These are phyloP conservation scores for Aureobasidium sp. DNA, from an alignment of 2,329 filamentous ascomycete species.

Conservation along the genomic window DNA sequence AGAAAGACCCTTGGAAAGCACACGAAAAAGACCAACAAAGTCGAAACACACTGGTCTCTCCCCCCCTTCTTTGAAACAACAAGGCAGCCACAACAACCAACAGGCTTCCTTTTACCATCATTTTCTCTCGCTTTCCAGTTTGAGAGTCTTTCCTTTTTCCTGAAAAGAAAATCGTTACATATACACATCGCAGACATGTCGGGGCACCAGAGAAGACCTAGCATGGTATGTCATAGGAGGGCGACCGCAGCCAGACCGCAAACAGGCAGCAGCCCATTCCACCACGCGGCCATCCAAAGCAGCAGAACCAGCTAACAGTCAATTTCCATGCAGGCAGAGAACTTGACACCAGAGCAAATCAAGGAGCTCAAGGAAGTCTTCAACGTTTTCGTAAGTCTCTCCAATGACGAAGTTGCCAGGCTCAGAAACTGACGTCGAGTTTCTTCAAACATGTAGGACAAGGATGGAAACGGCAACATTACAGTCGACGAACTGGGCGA, in stretches of 20 bases:
- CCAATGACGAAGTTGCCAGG: neutral
- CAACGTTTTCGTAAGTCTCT: constrained; percentile 6
- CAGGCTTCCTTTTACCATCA: neutral
- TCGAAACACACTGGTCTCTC: neutral
- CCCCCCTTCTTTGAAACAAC: neutral
- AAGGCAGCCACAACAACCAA: constrained; percentile 1
- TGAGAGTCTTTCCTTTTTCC: neutral
- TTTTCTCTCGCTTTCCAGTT: neutral
- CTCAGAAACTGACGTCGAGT: neutral
- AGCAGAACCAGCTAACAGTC: neutral
- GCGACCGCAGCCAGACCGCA: neutral
- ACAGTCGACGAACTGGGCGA: constrained; percentile 11
- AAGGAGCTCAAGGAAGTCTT: constrained; percentile 11
- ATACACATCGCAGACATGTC: neutral
- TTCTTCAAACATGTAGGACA: neutral
- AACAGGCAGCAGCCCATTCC: neutral
- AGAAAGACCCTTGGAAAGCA: constrained; percentile 1
- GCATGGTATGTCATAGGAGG: constrained; percentile 5
- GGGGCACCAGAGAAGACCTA: constrained; percentile 6
- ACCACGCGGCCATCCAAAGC: neutral
- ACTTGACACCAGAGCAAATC: constrained; percentile 6
- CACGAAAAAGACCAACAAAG: constrained; percentile 5
- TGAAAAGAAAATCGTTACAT: neutral
- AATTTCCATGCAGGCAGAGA: neutral
- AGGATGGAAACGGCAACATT: constrained; percentile 11